Evolutionary conservation across 2,329 filamentous ascomycete genomes (phyloP).

Genomic region (Botryotinia globosa): DNA sequence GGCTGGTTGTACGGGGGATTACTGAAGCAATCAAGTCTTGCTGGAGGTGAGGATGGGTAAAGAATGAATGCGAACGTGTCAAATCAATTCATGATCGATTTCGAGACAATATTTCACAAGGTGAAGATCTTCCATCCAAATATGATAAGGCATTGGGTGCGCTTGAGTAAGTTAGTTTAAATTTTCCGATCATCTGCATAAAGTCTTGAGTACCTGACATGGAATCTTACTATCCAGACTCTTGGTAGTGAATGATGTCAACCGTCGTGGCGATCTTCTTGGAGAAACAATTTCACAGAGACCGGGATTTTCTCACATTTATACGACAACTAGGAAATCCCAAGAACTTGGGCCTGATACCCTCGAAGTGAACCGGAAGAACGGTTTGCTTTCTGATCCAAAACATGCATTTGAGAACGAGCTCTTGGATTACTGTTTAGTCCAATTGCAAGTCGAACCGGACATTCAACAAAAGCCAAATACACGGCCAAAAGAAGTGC

Average conservation of each 20-base stretch:
- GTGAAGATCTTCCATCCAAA: background rate
- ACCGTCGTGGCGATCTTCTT: background rate
- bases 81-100: background rate
- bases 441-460: background rate
- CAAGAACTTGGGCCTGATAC: background rate
- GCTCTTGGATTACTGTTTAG: background rate
- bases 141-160: background rate
- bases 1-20: background rate
- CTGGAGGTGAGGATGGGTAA: background rate
- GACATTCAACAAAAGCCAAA: background rate
- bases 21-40: background rate
- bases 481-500: background rate
- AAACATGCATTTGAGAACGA: background rate
- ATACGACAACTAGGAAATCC: too few species aligned
- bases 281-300: background rate
- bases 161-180: background rate
- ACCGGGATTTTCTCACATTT: constrained; percentile 2
- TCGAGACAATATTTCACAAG: background rate
- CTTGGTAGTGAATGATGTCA: background rate
- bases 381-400: background rate
- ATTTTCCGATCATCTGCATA: background rate
- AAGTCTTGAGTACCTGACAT: background rate
- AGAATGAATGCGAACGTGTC: background rate
- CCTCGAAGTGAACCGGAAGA: background rate
- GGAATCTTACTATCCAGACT: background rate